phyloP scores from a whole-genome alignment of 176 grass and related monocot species.

The Avena eriantha region DNA sequence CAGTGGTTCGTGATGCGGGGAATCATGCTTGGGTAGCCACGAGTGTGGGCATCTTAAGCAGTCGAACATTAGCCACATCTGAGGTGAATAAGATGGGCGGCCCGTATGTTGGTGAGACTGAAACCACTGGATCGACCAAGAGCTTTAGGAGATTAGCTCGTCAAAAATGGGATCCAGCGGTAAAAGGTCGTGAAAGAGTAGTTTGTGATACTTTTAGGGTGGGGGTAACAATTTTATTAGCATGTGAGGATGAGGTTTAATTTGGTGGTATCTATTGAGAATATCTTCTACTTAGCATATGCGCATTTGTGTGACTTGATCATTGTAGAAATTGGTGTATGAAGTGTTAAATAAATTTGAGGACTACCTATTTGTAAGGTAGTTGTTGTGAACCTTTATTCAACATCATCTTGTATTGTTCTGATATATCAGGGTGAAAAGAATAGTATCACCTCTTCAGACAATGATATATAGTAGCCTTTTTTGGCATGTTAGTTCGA shows the following conservation, averaged over 20 bases:
- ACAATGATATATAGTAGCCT: not conserved
- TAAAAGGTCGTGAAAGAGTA: not conserved
- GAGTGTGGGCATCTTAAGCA: conserved; percentile 50
- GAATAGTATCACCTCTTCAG: not conserved
- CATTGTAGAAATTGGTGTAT: not conserved
- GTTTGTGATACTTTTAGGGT: not conserved
- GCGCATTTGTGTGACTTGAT: not conserved
- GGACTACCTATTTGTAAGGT: not conserved
- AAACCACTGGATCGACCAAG: conserved; percentile 11
- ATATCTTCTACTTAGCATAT: not conserved
- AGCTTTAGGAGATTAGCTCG: conserved; percentile 53
- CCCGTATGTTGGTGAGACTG: not conserved
- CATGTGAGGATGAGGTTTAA: no score
- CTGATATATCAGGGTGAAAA: not conserved
- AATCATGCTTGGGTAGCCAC: not conserved
- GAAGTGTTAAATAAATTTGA: not conserved
- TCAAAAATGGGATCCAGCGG: not conserved
- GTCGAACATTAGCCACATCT: conserved; percentile 20
- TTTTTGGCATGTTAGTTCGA: not conserved
- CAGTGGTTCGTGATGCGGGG: not conserved
- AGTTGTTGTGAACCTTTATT: not conserved
- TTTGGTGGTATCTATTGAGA: not conserved
- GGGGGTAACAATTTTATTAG: no score
- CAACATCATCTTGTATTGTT: not conserved
- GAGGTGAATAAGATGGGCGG: conserved; percentile 24